A percentile compares a stretch with the other conserved stretches of the same genome.
Conservation (phyloP, 1,284 basidiomycete species). For the Kwoniella shivajii region DNA sequence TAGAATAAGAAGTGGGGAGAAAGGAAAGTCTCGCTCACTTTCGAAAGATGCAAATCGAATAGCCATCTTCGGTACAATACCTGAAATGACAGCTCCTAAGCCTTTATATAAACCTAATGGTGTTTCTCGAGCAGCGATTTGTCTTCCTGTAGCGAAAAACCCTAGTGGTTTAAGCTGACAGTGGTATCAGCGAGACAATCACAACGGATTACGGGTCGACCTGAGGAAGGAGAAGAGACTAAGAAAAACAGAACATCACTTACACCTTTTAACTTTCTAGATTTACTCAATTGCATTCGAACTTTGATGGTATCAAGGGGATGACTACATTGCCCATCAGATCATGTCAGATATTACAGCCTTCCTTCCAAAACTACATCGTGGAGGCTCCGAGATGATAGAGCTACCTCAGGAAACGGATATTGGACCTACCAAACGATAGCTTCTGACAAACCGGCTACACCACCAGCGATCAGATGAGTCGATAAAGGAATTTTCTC, state of each 20-base stretch:
- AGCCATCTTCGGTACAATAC: slow-evolving; percentile 99
- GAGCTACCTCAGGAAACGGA: too few relatives aligned
- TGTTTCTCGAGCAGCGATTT: slow-evolving; percentile 89
- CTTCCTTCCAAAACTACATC: too few relatives aligned
- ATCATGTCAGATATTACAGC: too few relatives aligned
- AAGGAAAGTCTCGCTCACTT: slow-evolving; percentile 45
- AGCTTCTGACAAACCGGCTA: slow-evolving; percentile 88
- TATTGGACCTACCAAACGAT: slow-evolving; percentile 63
- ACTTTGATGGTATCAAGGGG: slow-evolving; percentile 96
- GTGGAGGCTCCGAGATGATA: too few relatives aligned
- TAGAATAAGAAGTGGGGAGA: too few relatives aligned
- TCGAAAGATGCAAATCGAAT: slow-evolving; percentile 99
- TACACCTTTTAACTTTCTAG: slow-evolving; percentile 76
- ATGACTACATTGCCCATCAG: slow-evolving; percentile 49
- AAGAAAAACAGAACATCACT: slow-evolving; percentile 39
- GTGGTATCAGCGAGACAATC: background rate
- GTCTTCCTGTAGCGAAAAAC: slow-evolving; percentile 86
- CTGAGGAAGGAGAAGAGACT: background rate
- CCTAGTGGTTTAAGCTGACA: slow-evolving; percentile 86
- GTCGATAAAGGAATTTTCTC: slow-evolving; percentile 69
- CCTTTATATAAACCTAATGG: slow-evolving; percentile 97
- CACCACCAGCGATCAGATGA: slow-evolving; percentile 87
- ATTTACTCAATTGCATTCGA: slow-evolving; percentile 92
- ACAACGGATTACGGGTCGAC: background rate
- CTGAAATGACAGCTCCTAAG: slow-evolving; percentile 93